Base-by-base conservation (phyloP, 202 grass and related monocot species). In the Setaria viridis region DNA sequence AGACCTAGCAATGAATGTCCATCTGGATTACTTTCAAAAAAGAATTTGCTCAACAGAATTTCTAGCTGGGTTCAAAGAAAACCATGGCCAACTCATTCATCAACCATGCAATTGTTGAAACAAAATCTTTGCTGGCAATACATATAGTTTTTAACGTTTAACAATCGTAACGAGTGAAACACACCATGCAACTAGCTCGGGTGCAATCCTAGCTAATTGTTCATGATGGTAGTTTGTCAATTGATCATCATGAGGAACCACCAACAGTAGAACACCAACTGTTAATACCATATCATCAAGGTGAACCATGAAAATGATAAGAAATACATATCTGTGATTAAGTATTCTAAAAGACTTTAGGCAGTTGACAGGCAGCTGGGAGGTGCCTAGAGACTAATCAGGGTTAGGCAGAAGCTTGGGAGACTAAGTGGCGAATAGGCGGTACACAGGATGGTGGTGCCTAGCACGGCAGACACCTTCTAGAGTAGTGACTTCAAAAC, bases 41-140 rank as follows among this genome's bases (percentile, higher is more conserved):
- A 70, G 0, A 29, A 70, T 29, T 9, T 51, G 7, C 47, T 74
- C 19, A 73, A 54, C 14, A 34, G 1, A 53, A 74, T 74, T 74
- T 74, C 14, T 74, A 54, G 71, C 71, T 34, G 71, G 29, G 7
- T 9, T 53, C 14, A 73, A 73, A 73, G 7, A 73, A 51, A 72
- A 0, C 8, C 17, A 17, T 74, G 16, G 25, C 48, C 15, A 37
- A 34, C 72, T 54, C 11, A 15, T 16, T 4, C 7, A 1, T 49
- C 5, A 72, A 55, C 15, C 16, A 55, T 55, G 30, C 15, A 15
- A 74, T 11, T 35, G 4, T 37, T 35, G 15, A 4, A 74, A 53
- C 14, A 53, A 74, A 74, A 74, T 55, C 7, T 54, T 55, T 5
- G 32, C 30, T 54, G 49, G 6, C 39, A 41, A 5, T 41, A 41